Conservation (phyloP, 305 asterid species). For the Caryopteris hybrid region DNA sequence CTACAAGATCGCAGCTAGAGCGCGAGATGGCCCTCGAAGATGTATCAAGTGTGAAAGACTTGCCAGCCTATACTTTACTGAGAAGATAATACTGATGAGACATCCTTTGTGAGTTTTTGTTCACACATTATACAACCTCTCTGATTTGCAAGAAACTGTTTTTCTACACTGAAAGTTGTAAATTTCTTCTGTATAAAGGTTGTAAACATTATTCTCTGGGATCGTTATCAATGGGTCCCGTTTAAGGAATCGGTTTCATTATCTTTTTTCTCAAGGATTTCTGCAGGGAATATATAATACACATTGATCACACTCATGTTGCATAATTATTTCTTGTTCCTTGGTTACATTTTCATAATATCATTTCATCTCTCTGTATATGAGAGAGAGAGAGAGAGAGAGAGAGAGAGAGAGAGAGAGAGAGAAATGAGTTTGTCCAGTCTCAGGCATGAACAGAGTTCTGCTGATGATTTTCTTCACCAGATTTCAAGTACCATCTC, state of each 20-base stretch:
- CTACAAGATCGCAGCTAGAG: conserved; percentile 79
- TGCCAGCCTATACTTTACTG: conserved; percentile 77
- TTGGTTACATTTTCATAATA: too few species aligned
- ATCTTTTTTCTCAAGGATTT: background rate
- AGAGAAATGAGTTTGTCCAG: too few species aligned
- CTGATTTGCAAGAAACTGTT: background rate
- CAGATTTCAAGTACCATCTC: conserved; percentile 22
- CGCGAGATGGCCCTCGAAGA: conserved; percentile 87
- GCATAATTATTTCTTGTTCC: too few species aligned
- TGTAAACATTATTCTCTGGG: background rate
- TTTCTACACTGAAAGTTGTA: conserved; percentile 13
- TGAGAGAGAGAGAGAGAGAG: too few species aligned
- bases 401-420: too few species aligned
- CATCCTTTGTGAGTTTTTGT: conserved; percentile 1
- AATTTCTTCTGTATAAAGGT: background rate
- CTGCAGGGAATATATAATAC: background rate
- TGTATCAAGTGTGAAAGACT: conserved; percentile 53
- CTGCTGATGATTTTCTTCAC: conserved; percentile 7
- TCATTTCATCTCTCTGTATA: too few species aligned
- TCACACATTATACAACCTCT: background rate
- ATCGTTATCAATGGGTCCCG: background rate
- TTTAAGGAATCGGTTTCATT: background rate
- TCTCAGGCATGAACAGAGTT: background rate
- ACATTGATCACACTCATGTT: background rate
- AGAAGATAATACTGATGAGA: conserved; percentile 30